Evolutionary conservation across 2,329 filamentous ascomycete genomes (phyloP).

Genomic region (Fonsecaea erecta): DNA sequence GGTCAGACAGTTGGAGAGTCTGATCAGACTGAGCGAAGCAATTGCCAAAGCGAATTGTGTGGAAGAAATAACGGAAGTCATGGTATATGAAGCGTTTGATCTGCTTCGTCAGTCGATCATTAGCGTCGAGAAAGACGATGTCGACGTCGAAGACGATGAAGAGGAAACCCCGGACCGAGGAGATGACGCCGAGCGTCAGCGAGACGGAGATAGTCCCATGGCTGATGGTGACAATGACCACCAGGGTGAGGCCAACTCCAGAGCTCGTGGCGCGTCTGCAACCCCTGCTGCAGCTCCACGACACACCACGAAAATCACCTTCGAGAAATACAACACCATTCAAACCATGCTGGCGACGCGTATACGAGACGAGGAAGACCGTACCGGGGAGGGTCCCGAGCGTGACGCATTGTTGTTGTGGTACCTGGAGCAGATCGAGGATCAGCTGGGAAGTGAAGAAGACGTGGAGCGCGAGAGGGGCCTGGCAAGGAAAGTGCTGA

Average conservation of each 20-base stretch:
- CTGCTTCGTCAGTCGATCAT: constrained; percentile 94
- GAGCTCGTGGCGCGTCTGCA: constrained; percentile 42
- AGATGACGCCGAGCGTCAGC: constrained; percentile 45
- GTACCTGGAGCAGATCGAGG: constrained; percentile 92
- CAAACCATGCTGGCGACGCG: constrained; percentile 82
- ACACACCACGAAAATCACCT: constrained; percentile 78
- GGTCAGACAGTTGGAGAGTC: constrained; percentile 89
- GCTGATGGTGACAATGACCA: constrained; percentile 53
- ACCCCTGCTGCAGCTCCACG: constrained; percentile 50
- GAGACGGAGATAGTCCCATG: constrained; percentile 59
- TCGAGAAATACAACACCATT: constrained; percentile 92
- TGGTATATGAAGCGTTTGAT: constrained; percentile 91
- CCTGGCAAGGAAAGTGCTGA: constrained; percentile 82
- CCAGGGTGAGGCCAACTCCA: constrained; percentile 42
- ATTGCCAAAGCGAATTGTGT: constrained; percentile 98
- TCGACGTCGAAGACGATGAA: constrained; percentile 87
- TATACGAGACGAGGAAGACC: constrained; percentile 79
- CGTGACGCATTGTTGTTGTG: constrained; percentile 80
- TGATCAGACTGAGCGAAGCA: constrained; percentile 95
- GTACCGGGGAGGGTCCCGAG: constrained; percentile 79
- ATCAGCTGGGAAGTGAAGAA: constrained; percentile 78
- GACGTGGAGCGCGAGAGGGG: constrained; percentile 76
- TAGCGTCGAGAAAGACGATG: constrained; percentile 94
- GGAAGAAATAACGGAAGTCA: constrained; percentile 79
- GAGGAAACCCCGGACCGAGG: constrained; percentile 57